Base-by-base conservation (phyloP, 139 green algal genomes). In the Eudorina sp. region DNA sequence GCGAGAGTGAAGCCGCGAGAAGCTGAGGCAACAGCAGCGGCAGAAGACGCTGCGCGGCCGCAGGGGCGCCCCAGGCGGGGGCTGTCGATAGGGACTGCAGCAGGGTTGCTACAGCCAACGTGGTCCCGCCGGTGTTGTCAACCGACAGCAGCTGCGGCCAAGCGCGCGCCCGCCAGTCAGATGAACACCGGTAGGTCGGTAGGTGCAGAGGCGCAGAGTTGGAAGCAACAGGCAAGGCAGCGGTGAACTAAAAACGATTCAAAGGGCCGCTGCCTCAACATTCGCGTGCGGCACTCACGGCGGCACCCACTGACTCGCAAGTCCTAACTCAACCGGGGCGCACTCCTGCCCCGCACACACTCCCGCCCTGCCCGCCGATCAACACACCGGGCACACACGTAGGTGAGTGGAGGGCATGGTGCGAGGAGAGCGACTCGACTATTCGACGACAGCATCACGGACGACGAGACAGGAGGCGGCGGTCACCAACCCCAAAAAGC, bases 11-110 rank as follows among this genome's bases (percentile, higher is more conserved):
- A 25, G 93, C 86, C 0, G 66, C 78, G 43, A 95, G 58, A 76
- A 97, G 90, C 81, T 96, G 86, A 38, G 96, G 95, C 27, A 51
- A 88, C 62, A 97, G 88, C 53, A 96, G 60, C 36, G 96, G 96
- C 69, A 98, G 84, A 34, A 96, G 81, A 3, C 83, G 83, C 40
- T 16, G 45, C 0, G 94, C 95, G 0, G 92, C 93, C 19, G 95
- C 38, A 25, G 90, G 88, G 0, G 89, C 36, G 1, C 95, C 95
- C 75, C 75, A 83, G 75, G 13, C 46, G 36, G 84, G 93, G 80
- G 94, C 78, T 64, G 83, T 88, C 1, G 92, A 91, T 25, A 98
- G 91, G 18, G 92, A 75, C 19, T 94, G 88, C 0, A 89, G 89
- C 58, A 98, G 89, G 7, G 66, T 90, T n/a, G 96, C 64, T 36